Conservation (phyloP, 108 stramenopile species). For the Nitzschia palea region DNA sequence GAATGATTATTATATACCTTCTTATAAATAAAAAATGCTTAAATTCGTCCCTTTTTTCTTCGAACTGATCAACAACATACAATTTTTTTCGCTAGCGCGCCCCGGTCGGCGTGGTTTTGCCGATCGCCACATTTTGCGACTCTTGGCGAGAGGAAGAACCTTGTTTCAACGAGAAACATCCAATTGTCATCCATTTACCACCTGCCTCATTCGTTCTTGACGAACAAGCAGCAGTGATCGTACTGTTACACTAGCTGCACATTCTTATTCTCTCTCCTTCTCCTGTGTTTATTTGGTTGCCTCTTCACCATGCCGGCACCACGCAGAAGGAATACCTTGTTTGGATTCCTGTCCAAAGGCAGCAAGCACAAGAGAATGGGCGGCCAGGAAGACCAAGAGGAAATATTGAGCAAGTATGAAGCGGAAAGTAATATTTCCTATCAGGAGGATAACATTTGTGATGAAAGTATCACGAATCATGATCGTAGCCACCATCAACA, state of each 20-base stretch:
- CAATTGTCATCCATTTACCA: background rate
- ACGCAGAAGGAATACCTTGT: conserved; percentile 8
- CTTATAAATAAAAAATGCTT: too few relatives aligned
- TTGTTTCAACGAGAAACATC: background rate
- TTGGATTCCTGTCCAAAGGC: conserved; percentile 7
- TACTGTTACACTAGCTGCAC: background rate
- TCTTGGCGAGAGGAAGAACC: too few relatives aligned
- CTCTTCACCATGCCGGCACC: conserved; percentile 7
- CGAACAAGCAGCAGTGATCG: background rate
- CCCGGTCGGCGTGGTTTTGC: too few relatives aligned
- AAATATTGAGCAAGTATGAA: background rate
- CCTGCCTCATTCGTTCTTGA: background rate
- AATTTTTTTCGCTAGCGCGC: too few relatives aligned
- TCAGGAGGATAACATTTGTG: background rate
- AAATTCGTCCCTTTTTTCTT: too few relatives aligned
- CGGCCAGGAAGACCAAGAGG: background rate
- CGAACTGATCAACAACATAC: too few relatives aligned
- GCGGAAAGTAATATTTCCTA: background rate
- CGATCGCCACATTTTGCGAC: too few relatives aligned
- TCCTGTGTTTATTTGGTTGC: background rate
- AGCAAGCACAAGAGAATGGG: conserved; percentile 2
- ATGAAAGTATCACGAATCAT: background rate
- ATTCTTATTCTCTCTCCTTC: background rate
- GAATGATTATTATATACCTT: too few relatives aligned
- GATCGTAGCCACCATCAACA: background rate